Evolutionary conservation across 495 filamentous ascomycete genomes (phyloP).

Genomic region (Geoglossum glabrum): DNA sequence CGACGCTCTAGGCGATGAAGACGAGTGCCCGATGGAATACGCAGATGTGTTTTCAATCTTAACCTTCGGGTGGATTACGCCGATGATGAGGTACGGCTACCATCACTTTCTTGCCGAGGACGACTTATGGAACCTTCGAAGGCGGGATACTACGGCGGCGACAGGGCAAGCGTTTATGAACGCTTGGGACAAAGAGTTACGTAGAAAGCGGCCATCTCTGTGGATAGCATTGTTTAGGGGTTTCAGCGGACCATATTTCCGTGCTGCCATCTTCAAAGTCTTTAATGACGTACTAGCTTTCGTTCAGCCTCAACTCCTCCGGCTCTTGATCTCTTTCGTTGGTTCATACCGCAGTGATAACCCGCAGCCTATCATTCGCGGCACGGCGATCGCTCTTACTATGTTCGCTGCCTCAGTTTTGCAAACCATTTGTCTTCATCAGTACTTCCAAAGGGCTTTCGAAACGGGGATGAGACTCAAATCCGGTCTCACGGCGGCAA

Average conservation of each 20-base stretch:
- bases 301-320: constrained; percentile 76
- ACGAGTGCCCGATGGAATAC: constrained; percentile 88
- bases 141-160: constrained; percentile 50
- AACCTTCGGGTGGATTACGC: constrained; percentile 97
- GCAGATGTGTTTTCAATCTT: constrained; percentile 85
- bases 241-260: constrained; percentile 66
- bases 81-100: constrained; percentile 91
- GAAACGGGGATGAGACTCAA: constrained; percentile 95
- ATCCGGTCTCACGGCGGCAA: constrained; percentile 67
- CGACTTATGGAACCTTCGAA: constrained; percentile 85
- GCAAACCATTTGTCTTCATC: constrained; percentile 69
- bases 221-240: constrained; percentile 79
- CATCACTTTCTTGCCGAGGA: constrained; percentile 83
- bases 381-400: constrained; percentile 67
- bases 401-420: constrained; percentile 81
- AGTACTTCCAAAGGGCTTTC: constrained; percentile 91
- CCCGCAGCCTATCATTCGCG: constrained; percentile 57
- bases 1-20: constrained; percentile 64
- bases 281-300: constrained; percentile 71
- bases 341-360: constrained; percentile 46
- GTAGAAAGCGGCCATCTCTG: constrained; percentile 57
- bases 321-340: constrained; percentile 69
- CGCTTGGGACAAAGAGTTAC: constrained; percentile 61
- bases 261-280: constrained; percentile 66
- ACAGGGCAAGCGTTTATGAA: constrained; percentile 48